A percentile compares a stretch with the other conserved stretches of the same genome.
Evolutionary conservation across 192 early-diverging fungal genomes (phyloP).

Genomic region (Phlyctochytrium bullatum): DNA sequence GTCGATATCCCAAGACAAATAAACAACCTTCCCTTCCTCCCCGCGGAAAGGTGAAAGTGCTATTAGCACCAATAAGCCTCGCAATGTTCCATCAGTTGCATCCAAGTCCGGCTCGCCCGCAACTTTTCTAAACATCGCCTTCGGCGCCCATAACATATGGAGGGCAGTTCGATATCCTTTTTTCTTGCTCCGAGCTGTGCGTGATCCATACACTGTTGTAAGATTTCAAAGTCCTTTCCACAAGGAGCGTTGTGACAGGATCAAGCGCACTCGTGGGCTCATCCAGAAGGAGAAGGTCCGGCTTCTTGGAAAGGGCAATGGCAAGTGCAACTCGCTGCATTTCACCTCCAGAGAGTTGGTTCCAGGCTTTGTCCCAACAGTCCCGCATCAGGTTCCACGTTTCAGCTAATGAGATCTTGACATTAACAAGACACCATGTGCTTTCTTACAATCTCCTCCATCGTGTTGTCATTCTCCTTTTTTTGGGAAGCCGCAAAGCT

Average conservation of each 20-base stretch:
- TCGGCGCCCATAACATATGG: neutral
- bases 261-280: slow-evolving; percentile 89
- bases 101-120: too few relatives aligned
- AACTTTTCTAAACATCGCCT: too few relatives aligned
- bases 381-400: slow-evolving; percentile 65
- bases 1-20: neutral
- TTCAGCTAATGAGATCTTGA: too few relatives aligned
- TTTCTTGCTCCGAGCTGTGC: slow-evolving; percentile 50
- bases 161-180: slow-evolving; percentile 1
- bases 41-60: too few relatives aligned
- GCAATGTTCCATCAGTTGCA: too few relatives aligned
- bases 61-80: too few relatives aligned
- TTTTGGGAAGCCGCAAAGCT: slow-evolving; percentile 11
- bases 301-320: slow-evolving; percentile 72
- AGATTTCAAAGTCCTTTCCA: slow-evolving; percentile 66
- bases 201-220: slow-evolving; percentile 77
- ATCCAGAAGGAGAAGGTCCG: slow-evolving; percentile 76
- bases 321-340: slow-evolving; percentile 79
- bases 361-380: slow-evolving; percentile 74
- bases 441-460: too few relatives aligned
- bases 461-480: too few relatives aligned
- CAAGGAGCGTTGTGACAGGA: slow-evolving; percentile 61
- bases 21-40: neutral
- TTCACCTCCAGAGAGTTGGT: slow-evolving; percentile 80
- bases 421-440: too few relatives aligned